Evolutionary conservation across 2,329 filamentous ascomycete genomes (phyloP).

Genomic region (Pleoardoris graminearum): DNA sequence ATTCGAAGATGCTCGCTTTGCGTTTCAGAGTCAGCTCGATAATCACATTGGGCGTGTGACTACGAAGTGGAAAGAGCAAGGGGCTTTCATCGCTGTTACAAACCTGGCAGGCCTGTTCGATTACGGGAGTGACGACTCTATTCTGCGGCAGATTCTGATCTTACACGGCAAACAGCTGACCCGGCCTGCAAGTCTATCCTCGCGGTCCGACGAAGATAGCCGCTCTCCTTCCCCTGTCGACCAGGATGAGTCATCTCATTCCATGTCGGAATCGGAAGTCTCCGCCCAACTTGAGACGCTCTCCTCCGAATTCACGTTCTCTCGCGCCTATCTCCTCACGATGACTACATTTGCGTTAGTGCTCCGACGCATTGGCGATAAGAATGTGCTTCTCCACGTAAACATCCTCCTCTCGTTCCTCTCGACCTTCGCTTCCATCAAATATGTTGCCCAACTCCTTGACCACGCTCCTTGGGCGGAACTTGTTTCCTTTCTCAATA

Average conservation of each 20-base stretch:
- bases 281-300: slow-evolving; percentile 20
- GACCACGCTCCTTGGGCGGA: slow-evolving; percentile 58
- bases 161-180: slow-evolving; percentile 17
- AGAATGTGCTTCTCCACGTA: slow-evolving; percentile 64
- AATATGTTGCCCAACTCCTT: slow-evolving; percentile 37
- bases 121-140: slow-evolving; percentile 55
- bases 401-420: slow-evolving; percentile 67
- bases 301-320: slow-evolving; percentile 27
- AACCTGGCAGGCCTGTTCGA: slow-evolving; percentile 59
- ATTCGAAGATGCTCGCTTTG: slow-evolving; percentile 50
- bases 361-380: slow-evolving; percentile 58
- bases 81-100: slow-evolving; percentile 61
- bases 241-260: slow-evolving; percentile 14
- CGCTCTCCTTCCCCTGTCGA: slow-evolving; percentile 21
- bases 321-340: slow-evolving; percentile 47
- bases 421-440: slow-evolving; percentile 45
- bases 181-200: slow-evolving; percentile 12
- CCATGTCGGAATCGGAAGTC: slow-evolving; percentile 24
- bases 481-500: slow-evolving; percentile 58
- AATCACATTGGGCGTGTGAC: slow-evolving; percentile 58
- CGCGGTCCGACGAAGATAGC: slow-evolving; percentile 21
- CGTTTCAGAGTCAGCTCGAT: slow-evolving; percentile 61
- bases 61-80: slow-evolving; percentile 60
- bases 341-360: slow-evolving; percentile 53
- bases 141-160: slow-evolving; percentile 37